These are phyloP conservation scores for Leishmania tarentolae DNA, from an alignment of 208 protist genomes.

Conservation along the genomic window DNA sequence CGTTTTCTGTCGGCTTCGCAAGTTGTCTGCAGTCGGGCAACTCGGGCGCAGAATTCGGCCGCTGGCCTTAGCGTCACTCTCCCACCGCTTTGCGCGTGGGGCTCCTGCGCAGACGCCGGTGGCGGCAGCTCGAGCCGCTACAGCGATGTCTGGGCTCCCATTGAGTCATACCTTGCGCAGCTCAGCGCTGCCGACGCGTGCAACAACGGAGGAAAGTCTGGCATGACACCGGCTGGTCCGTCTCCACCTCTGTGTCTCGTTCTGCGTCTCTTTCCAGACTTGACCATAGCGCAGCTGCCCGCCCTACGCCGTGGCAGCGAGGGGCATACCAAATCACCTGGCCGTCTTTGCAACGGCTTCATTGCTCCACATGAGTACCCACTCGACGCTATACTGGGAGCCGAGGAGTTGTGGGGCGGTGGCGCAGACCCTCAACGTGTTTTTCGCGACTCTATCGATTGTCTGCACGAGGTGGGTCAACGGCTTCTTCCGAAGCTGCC, in stretches of 20 bases:
- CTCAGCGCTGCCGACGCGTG: not conserved
- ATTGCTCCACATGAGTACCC: slow-evolving; percentile 31
- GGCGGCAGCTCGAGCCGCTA: slow-evolving; percentile 2
- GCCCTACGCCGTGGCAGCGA: not conserved
- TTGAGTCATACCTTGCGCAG: slow-evolving; percentile 27
- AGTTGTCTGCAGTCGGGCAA: not conserved
- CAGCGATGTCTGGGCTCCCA: slow-evolving; percentile 20
- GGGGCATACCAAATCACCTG: not conserved
- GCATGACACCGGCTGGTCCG: not conserved
- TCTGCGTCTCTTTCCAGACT: slow-evolving; percentile 59
- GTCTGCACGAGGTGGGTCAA: slow-evolving; percentile 24
- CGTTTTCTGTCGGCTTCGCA: slow-evolving; percentile 7
- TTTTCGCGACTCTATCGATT: slow-evolving; percentile 26
- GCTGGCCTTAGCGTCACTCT: slow-evolving; percentile 48
- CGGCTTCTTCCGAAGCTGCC: slow-evolving; percentile 28
- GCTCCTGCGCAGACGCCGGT: not conserved
- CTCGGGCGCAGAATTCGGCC: not conserved
- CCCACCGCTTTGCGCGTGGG: slow-evolving; percentile 52
- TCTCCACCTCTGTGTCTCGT: slow-evolving; percentile 34
- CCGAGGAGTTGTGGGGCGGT: slow-evolving; percentile 40
- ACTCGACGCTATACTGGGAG: slow-evolving; percentile 31
- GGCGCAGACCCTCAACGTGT: slow-evolving; percentile 23
- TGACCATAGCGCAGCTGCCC: slow-evolving; percentile 41
- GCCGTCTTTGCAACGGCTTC: not conserved
- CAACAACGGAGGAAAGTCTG: not conserved